These are phyloP conservation scores for Corylus heterophylla DNA, from an alignment of 306 rosid genomes.

Conservation along the genomic window DNA sequence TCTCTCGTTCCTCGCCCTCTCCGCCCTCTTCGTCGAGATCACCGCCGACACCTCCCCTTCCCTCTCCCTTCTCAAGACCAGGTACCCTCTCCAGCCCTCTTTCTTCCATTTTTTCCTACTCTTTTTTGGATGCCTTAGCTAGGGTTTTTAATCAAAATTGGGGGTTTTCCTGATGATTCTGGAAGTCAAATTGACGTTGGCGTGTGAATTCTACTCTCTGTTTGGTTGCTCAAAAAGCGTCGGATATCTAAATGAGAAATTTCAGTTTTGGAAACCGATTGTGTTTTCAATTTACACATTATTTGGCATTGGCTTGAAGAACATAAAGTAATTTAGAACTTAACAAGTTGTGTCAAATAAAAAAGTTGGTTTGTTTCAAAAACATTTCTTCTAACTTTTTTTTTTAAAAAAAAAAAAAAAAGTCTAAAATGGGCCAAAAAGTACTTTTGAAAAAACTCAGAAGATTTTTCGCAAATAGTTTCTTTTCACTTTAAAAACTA, in stretches of 20 bases:
- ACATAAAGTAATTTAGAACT: too few species aligned
- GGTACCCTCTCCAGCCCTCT: constrained; percentile 32
- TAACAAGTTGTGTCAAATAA: too few species aligned
- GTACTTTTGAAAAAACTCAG: too few species aligned
- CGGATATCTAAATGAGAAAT: not conserved
- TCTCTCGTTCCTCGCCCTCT: constrained; percentile 67
- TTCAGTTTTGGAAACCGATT: too few species aligned
- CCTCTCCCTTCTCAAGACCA: constrained; percentile 47
- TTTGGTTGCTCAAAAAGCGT: not conserved
- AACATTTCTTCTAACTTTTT: too few species aligned
- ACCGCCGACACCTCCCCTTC: constrained; percentile 50
- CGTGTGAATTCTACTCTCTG: not conserved
- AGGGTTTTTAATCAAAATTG: not conserved
- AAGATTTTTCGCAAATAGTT: too few species aligned
- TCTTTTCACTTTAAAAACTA: too few species aligned
- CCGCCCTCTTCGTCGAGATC: constrained; percentile 72
- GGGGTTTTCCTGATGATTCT: not conserved
- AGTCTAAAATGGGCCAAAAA: too few species aligned
- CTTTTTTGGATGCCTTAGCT: not conserved
- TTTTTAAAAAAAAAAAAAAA: too few species aligned
- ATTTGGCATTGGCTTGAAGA: too few species aligned
- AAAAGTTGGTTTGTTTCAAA: too few species aligned
- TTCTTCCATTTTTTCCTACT: not conserved
- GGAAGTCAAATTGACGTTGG: not conserved
- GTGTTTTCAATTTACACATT: too few species aligned